Evolutionary conservation across 1,284 basidiomycete genomes (phyloP).

Genomic region (Cryptococcus sp.): DNA sequence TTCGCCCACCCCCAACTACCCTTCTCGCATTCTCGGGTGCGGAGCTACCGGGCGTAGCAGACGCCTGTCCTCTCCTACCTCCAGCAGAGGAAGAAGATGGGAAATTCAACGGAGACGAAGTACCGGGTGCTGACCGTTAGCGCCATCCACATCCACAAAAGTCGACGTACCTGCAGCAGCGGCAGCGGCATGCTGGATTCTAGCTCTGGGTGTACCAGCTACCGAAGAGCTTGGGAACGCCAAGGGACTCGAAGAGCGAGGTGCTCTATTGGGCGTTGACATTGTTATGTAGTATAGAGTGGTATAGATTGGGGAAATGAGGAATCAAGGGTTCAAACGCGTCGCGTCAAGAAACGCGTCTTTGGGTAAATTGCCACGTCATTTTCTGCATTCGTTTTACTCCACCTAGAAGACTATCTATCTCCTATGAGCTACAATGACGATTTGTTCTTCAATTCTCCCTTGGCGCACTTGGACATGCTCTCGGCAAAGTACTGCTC

Average conservation of each 20-base stretch:
- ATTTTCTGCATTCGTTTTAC: neutral
- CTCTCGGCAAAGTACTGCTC: slow-evolving; percentile 72
- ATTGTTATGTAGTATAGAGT: slow-evolving; percentile 12
- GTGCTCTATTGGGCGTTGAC: slow-evolving; percentile 23
- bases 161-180: neutral
- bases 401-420: neutral
- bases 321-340: slow-evolving; percentile 1
- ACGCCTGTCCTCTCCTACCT: slow-evolving; percentile 25
- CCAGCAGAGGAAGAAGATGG: slow-evolving; percentile 64
- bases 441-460: slow-evolving; percentile 56
- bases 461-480: slow-evolving; percentile 75
- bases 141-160: neutral
- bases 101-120: slow-evolving; percentile 62
- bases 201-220: slow-evolving; percentile 29
- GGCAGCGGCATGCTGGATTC: neutral
- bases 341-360: slow-evolving; percentile 4
- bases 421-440: slow-evolving; percentile 8
- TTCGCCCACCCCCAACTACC: slow-evolving; percentile 12
- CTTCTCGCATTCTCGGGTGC: slow-evolving; percentile 12
- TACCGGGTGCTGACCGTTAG: slow-evolving; percentile 49
- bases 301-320: slow-evolving; percentile 5
- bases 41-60: slow-evolving; percentile 11
- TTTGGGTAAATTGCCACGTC: neutral
- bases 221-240: slow-evolving; percentile 40
- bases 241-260: slow-evolving; percentile 37